Evolutionary conservation across 345 rosid genomes (phyloP), one percentile per base, ranked within the genome.

Genomic region (Litchi chinensis): DNA sequence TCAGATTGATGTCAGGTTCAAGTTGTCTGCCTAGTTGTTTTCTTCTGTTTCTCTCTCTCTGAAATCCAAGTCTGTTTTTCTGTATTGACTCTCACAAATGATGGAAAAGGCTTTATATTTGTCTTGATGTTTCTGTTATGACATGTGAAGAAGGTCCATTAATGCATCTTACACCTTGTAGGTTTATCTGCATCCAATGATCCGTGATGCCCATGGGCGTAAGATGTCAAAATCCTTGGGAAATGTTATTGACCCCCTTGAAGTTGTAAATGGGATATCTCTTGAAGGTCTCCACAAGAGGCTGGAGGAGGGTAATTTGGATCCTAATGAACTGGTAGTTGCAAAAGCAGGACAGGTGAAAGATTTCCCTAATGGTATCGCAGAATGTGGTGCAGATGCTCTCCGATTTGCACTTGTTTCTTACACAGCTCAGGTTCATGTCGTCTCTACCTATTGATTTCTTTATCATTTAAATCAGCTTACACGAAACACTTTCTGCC

Each of bases 351-450:
- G 97, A 65, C 97, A 91, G 84, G 80, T 71, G 82, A 88, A 84
- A 76, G 97, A 96, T 77, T 96, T 93, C 70, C 98, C 98, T 60
- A 85, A 87, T 88, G 99, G 98, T 79, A 94, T 96, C 48, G 71
- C 97, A 79, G 98, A 96, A 89, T 96, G 99, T 82, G 99, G 99
- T 52, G 88, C 99, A 24, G 99, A 96, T 75, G 99, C 98, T 76
- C 98, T 96, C 57, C 97, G 98, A 43, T 96, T 96, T 88, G 97
- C 99, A 0, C 99, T 96, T 19, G 90, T 96, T 76, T 87, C 94
- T 19, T 96, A 96, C 87, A 93, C 98, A 7, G 97, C 98, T 82
- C 98, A 94, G 98, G 99, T 96, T 82, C 65, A 16, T 78, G 9
- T 75, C 75, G 7, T 75, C 75, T 76, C 75, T 70, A 37, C 52